phyloP scores from a whole-genome alignment of 805 yeast genomes.

The Danielia reshetovae region DNA sequence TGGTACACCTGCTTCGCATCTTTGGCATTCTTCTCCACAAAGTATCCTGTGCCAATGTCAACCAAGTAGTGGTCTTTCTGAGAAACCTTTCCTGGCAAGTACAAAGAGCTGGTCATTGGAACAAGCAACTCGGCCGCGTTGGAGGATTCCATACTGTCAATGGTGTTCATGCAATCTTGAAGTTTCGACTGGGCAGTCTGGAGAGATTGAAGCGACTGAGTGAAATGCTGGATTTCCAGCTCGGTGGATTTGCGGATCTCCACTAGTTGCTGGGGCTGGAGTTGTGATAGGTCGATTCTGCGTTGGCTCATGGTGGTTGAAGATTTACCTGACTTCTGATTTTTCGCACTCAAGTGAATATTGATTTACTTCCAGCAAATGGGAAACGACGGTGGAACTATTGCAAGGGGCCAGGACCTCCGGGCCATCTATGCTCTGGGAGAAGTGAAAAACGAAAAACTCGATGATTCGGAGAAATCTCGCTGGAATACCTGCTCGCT shows the following conservation, averaged over 20 bases:
- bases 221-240: constrained; percentile 80
- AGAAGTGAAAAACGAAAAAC: constrained; percentile 5
- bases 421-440: constrained; percentile 20
- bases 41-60: constrained; percentile 96
- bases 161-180: constrained; percentile 71
- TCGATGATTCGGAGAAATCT: constrained; percentile 18
- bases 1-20: constrained; percentile 73
- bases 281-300: constrained; percentile 57
- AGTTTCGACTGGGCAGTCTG: constrained; percentile 79
- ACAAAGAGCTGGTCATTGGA: constrained; percentile 84
- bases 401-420: constrained; percentile 55
- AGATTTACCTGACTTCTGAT: too few relatives aligned
- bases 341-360: background rate
- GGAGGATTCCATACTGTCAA: constrained; percentile 48
- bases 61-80: constrained; percentile 72
- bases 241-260: constrained; percentile 82
- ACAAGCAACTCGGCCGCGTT: constrained; percentile 56
- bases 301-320: constrained; percentile 18
- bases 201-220: constrained; percentile 78
- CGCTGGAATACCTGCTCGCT: constrained; percentile 49
- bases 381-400: constrained; percentile 70
- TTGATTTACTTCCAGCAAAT: constrained; percentile 5
- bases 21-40: constrained; percentile 68
- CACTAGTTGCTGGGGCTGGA: constrained; percentile 78
- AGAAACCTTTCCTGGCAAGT: constrained; percentile 77